Percentiles rank a stretch among this genome's conserved stretches.
phyloP scores from a whole-genome alignment of 768 basidiomycete genomes.

The Rhizopogon vinicolor region DNA sequence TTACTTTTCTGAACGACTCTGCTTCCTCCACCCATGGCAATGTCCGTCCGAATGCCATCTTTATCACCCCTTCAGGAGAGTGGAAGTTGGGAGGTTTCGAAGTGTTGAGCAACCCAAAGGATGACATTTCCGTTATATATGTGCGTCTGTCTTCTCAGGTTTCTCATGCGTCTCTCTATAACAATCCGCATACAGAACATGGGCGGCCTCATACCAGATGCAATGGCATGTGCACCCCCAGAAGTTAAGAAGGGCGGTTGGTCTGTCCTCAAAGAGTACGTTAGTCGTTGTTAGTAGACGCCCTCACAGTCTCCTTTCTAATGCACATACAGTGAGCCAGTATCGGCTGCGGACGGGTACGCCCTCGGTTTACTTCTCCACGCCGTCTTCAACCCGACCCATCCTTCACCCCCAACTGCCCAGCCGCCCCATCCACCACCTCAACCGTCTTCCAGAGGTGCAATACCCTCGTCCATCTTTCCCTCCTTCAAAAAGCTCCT shows the following conservation, averaged over 20 bases:
- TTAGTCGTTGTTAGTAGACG: background rate
- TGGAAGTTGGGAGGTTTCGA: conserved; percentile 98
- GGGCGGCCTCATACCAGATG: conserved; percentile 60
- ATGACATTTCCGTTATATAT: conserved; percentile 74
- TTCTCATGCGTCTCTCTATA: conserved; percentile 1
- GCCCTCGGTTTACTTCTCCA: conserved; percentile 84
- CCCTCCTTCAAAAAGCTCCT: conserved; percentile 82
- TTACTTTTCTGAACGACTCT: conserved; percentile 86
- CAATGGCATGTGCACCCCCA: conserved; percentile 62
- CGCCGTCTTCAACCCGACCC: conserved; percentile 79
- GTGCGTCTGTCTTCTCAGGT: conserved; percentile 38
- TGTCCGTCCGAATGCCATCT: conserved; percentile 69
- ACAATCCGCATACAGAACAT: conserved; percentile 44
- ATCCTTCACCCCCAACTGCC: conserved; percentile 63
- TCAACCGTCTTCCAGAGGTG: conserved; percentile 67
- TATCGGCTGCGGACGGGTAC: conserved; percentile 79
- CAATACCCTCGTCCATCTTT: conserved; percentile 73
- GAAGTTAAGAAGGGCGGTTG: conserved; percentile 90
- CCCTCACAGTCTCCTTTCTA: background rate
- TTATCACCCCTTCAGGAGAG: conserved; percentile 90
- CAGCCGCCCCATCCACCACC: conserved; percentile 78
- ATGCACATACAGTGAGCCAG: conserved; percentile 32
- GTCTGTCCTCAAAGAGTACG: conserved; percentile 78
- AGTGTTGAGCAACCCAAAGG: conserved; percentile 76
- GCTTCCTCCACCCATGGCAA: conserved; percentile 82